Conservation (phyloP, 441 rosid genomes). For the Omphalea diandra region DNA sequence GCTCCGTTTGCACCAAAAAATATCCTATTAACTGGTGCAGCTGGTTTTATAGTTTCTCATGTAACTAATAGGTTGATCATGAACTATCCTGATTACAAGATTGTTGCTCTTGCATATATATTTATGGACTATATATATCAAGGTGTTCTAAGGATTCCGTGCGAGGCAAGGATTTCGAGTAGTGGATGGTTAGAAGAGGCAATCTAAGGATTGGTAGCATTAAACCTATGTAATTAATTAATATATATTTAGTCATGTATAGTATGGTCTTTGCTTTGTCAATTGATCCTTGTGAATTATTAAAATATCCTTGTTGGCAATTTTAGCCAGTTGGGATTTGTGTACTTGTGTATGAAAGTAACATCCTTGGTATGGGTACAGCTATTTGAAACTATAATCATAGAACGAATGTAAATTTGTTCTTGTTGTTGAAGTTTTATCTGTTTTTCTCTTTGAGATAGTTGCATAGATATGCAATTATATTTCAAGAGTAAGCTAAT, state of each 20-base stretch:
- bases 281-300: not conserved
- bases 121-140: slow-evolving; percentile 32
- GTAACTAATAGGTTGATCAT: too few species aligned
- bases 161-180: slow-evolving; percentile 39
- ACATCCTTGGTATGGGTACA: too few species aligned
- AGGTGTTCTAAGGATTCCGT: slow-evolving; percentile 37
- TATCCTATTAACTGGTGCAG: too few species aligned
- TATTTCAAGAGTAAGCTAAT: too few species aligned
- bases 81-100: too few species aligned
- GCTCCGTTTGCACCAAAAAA: too few species aligned
- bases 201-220: slow-evolving; percentile 19
- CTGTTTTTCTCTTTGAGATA: too few species aligned
- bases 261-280: not conserved
- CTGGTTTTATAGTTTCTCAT: too few species aligned
- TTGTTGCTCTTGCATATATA: too few species aligned
- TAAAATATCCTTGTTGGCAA: not conserved
- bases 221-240: slow-evolving; percentile 9
- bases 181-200: slow-evolving; percentile 23
- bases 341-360: not conserved
- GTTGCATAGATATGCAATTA: not conserved
- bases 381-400: not conserved
- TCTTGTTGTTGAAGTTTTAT: not conserved
- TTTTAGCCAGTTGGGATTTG: not conserved
- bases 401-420: not conserved
- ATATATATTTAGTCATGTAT: not conserved